These are phyloP conservation scores for Lippia alba DNA, from an alignment of 305 asterid genomes.

Conservation along the genomic window DNA sequence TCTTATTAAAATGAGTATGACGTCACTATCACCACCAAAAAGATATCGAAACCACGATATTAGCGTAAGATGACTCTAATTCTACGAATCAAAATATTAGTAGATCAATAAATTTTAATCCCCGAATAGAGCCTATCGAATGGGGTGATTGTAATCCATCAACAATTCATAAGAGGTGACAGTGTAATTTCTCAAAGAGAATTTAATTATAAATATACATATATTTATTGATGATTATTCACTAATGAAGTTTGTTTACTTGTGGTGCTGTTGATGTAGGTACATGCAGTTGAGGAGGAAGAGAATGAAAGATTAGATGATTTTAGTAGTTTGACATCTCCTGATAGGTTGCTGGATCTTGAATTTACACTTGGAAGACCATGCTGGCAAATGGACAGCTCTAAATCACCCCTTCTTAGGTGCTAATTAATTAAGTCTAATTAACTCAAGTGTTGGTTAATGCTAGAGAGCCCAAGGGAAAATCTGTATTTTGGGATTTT, in stretches of 20 bases:
- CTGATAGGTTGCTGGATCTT: slow-evolving; percentile 48
- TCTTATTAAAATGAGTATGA: too few relatives aligned
- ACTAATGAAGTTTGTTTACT: neutral
- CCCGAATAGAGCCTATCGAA: too few relatives aligned
- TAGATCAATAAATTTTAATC: too few relatives aligned
- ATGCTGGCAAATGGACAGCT: slow-evolving; percentile 50
- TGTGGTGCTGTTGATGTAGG: slow-evolving; percentile 34
- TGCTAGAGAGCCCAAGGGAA: slow-evolving; percentile 10
- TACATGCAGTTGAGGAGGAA: slow-evolving; percentile 30
- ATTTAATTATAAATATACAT: too few relatives aligned
- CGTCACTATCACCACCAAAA: too few relatives aligned
- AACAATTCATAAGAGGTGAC: too few relatives aligned
- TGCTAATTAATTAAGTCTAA: slow-evolving; percentile 30
- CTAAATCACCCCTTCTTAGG: slow-evolving; percentile 45
- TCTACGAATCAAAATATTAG: too few relatives aligned
- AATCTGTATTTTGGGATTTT: neutral
- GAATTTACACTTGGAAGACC: slow-evolving; percentile 76
- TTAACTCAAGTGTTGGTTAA: neutral
- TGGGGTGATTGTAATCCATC: too few relatives aligned
- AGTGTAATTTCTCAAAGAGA: too few relatives aligned
- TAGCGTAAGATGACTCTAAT: too few relatives aligned
- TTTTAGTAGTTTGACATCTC: slow-evolving; percentile 35
- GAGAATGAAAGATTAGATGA: slow-evolving; percentile 24
- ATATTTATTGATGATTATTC: neutral
- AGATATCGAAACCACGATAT: too few relatives aligned